Percentiles rank a stretch among this genome's conserved stretches.
Conservation (phyloP, 2,329 filamentous ascomycete species). For the Elsinoe australis region DNA sequence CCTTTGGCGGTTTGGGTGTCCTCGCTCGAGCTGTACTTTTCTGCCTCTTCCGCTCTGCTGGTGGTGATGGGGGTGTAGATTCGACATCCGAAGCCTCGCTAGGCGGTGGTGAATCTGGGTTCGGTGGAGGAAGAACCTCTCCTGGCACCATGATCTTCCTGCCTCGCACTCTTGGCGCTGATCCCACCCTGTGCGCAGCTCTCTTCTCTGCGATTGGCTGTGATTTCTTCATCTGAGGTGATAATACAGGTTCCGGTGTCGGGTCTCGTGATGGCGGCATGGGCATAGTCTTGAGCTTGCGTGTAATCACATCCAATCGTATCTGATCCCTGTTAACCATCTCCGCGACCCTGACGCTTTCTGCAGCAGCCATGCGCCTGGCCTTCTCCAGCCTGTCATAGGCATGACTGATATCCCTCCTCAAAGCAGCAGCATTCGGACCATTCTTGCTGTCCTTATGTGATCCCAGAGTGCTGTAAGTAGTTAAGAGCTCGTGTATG, state of each 20-base stretch:
- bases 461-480: constrained; percentile 45
- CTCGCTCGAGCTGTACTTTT: constrained; percentile 24
- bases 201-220: constrained; percentile 20
- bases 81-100: constrained; percentile 31
- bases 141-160: constrained; percentile 38
- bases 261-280: constrained; percentile 54
- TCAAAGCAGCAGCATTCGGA: constrained; percentile 46
- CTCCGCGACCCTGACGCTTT: constrained; percentile 29
- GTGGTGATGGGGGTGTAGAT: constrained; percentile 30
- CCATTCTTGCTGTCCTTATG: constrained; percentile 37
- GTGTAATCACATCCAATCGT: constrained; percentile 51
- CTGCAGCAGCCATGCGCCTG: constrained; percentile 31
- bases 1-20: constrained; percentile 33
- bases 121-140: constrained; percentile 38
- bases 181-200: constrained; percentile 18
- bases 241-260: constrained; percentile 37
- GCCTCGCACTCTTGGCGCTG: constrained; percentile 20
- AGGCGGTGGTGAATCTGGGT: constrained; percentile 30
- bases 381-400: constrained; percentile 39
- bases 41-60: constrained; percentile 18
- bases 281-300: constrained; percentile 55
- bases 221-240: constrained; percentile 27
- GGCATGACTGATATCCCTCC: constrained; percentile 50
- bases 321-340: constrained; percentile 37
- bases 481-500: constrained; percentile 42